phyloP scores from a whole-genome alignment of 768 basidiomycete species.

The Russula abietina region DNA sequence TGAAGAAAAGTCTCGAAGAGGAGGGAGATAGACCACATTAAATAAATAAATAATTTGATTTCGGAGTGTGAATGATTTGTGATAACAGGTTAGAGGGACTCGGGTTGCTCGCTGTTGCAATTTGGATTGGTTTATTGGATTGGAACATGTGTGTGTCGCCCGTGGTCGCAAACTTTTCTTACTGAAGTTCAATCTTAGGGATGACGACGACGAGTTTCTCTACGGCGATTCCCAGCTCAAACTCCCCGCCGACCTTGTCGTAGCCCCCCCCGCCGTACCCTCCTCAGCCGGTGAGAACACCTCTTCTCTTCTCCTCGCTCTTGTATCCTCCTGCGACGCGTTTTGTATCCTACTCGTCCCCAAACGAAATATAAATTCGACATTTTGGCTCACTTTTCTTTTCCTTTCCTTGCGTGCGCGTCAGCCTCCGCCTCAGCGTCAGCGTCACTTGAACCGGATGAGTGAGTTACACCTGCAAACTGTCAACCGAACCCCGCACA shows the following conservation, averaged over 20 bases:
- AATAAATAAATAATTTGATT: constrained; percentile 7
- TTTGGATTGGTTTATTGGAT: constrained; percentile 3
- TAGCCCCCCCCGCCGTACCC: constrained; percentile 39
- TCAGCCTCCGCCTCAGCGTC: neutral
- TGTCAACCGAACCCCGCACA: neutral
- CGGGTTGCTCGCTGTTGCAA: neutral
- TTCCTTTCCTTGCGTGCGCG: constrained; percentile 18
- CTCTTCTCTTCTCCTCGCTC: neutral
- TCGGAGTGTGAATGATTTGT: constrained; percentile 15
- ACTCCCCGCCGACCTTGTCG: constrained; percentile 25
- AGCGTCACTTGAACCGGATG: constrained; percentile 19
- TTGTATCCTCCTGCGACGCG: neutral
- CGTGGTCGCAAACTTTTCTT: constrained; percentile 14
- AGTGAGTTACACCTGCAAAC: constrained; percentile 19
- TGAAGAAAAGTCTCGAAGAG: constrained; percentile 63
- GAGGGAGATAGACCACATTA: neutral
- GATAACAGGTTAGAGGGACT: neutral
- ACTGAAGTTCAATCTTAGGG: constrained; percentile 24
- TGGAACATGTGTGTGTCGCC: constrained; percentile 20
- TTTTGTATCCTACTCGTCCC: constrained; percentile 24
- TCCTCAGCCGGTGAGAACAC: constrained; percentile 18
- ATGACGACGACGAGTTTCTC: constrained; percentile 35
- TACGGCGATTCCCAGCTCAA: constrained; percentile 29
- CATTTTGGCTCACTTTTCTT: constrained; percentile 20
- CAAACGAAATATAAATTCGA: constrained; percentile 17